Conservation (phyloP, 768 basidiomycete genomes). For the Cyclocybe aegerita region DNA sequence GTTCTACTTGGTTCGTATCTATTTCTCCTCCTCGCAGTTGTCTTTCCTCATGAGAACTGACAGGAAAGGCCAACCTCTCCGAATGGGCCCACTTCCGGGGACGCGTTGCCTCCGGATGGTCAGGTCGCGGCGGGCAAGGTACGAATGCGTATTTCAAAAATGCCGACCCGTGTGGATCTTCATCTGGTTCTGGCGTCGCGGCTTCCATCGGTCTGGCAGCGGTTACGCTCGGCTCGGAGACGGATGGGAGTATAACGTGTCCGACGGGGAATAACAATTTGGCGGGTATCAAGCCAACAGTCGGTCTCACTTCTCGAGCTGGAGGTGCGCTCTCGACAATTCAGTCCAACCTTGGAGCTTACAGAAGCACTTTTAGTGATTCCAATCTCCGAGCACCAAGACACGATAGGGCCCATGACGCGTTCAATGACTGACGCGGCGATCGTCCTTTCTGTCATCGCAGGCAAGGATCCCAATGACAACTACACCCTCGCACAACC, state of each 20-base stretch:
- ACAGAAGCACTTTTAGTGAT: constrained; percentile 35
- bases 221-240: constrained; percentile 49
- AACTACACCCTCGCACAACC: constrained; percentile 57
- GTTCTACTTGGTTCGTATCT: constrained; percentile 38
- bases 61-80: constrained; percentile 56
- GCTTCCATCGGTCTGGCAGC: constrained; percentile 52
- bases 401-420: constrained; percentile 58
- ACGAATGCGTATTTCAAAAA: constrained; percentile 50
- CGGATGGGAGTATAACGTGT: constrained; percentile 55
- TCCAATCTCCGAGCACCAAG: constrained; percentile 57
- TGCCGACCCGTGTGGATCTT: constrained; percentile 57
- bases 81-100: constrained; percentile 54
- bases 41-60: neutral
- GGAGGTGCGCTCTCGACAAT: constrained; percentile 39
- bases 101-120: constrained; percentile 49
- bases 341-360: neutral
- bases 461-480: constrained; percentile 54
- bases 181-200: constrained; percentile 57
- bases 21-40: neutral
- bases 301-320: constrained; percentile 58
- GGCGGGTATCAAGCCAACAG: constrained; percentile 60
- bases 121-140: constrained; percentile 54
- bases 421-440: constrained; percentile 56
- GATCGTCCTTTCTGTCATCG: constrained; percentile 54
- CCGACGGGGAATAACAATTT: constrained; percentile 53